These are phyloP conservation scores for Dacryopinax spathularia DNA, from an alignment of 768 basidiomycete species.

Conservation along the genomic window DNA sequence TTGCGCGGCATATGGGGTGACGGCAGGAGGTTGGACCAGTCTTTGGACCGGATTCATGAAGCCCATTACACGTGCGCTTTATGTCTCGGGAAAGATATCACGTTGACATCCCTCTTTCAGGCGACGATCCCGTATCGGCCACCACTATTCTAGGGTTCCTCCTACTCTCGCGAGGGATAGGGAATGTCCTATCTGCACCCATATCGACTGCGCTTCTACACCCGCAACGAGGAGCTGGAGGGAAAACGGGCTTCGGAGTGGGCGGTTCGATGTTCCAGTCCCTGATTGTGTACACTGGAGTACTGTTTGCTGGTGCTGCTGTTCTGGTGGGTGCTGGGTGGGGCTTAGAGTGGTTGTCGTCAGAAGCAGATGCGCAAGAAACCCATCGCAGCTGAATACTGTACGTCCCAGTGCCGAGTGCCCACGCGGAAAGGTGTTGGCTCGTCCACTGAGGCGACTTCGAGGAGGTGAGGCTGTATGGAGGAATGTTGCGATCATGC, in stretches of 20 bases:
- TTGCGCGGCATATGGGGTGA: constrained; percentile 18
- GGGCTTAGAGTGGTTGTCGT: constrained; percentile 11
- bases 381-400: too few relatives aligned
- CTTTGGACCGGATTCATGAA: constrained; percentile 20
- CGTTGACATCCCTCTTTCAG: background rate
- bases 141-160: constrained; percentile 3
- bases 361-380: too few relatives aligned
- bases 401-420: too few relatives aligned
- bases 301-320: constrained; percentile 23
- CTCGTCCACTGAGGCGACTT: too few relatives aligned
- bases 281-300: constrained; percentile 23
- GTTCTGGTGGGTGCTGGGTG: constrained; percentile 19
- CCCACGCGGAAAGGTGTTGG: too few relatives aligned
- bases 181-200: background rate
- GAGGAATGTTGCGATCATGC: too few relatives aligned
- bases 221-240: background rate
- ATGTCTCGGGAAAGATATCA: too few relatives aligned
- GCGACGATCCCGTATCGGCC: background rate
- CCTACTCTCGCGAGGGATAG: background rate
- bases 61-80: constrained; percentile 17
- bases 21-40: constrained; percentile 21
- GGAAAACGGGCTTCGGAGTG: constrained; percentile 18
- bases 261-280: constrained; percentile 19
- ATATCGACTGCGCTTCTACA: background rate
- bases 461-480: too few relatives aligned